Evolutionary conservation across 192 early-diverging fungal species (phyloP).

Genomic region (Polychytrium aggregatum): DNA sequence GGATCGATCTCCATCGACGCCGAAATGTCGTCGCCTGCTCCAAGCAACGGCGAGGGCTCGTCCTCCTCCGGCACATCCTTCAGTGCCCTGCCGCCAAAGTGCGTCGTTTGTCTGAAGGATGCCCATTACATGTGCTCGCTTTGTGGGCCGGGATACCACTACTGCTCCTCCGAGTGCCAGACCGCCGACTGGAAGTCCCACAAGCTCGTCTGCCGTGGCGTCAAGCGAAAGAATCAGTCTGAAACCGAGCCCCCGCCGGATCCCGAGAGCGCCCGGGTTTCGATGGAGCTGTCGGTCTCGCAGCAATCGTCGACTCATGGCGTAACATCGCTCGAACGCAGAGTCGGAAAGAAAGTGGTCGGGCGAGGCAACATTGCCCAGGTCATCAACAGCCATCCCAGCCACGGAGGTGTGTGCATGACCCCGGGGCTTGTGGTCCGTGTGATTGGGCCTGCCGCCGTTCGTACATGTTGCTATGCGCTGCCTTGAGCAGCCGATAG

Average conservation of each 20-base stretch:
- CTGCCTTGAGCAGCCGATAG: too few species aligned
- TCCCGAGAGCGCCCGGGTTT: neutral
- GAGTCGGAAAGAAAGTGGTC: neutral
- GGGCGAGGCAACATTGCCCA: conserved; percentile 1
- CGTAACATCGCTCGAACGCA: neutral
- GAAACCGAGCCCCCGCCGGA: neutral
- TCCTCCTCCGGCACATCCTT: too few species aligned
- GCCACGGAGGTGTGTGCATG: too few species aligned
- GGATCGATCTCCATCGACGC: neutral
- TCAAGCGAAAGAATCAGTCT: conserved; percentile 1
- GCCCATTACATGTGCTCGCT: conserved; percentile 24
- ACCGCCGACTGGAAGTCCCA: conserved; percentile 42
- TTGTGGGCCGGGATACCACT: conserved; percentile 17
- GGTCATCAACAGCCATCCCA: too few species aligned
- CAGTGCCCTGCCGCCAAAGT: neutral
- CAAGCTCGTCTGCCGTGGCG: conserved; percentile 32
- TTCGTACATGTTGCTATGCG: too few species aligned
- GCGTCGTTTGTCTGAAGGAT: conserved; percentile 14
- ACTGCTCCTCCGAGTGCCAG: conserved; percentile 54
- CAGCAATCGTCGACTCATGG: neutral
- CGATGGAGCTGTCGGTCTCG: too few species aligned
- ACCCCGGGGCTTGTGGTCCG: too few species aligned
- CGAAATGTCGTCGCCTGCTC: neutral
- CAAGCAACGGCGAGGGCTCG: neutral
- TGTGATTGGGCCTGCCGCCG: too few species aligned